phyloP scores from a whole-genome alignment of 2,329 filamentous ascomycete genomes.

The Botrytis aclada region DNA sequence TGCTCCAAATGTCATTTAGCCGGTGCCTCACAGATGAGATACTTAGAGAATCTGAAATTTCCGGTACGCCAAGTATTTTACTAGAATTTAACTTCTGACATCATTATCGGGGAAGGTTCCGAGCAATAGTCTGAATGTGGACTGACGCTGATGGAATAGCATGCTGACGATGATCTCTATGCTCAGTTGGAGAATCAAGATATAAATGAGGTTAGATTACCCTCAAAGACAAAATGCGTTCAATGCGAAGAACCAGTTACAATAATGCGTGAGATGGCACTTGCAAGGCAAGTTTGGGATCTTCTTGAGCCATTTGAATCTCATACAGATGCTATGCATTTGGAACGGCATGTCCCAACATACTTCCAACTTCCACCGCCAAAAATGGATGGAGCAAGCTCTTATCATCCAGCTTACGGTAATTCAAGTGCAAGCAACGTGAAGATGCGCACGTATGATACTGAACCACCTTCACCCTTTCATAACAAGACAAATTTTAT shows the following conservation, averaged over 20 bases:
- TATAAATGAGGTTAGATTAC: constrained; percentile 27
- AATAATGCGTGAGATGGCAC: constrained; percentile 40
- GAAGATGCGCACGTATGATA: constrained; percentile 19
- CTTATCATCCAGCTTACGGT: constrained; percentile 25
- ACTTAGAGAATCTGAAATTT: constrained; percentile 32
- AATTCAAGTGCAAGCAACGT: constrained; percentile 16
- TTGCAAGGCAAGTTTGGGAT: constrained; percentile 41
- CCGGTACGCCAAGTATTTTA: constrained; percentile 30
- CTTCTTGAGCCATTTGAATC: constrained; percentile 40
- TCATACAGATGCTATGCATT: constrained; percentile 41
- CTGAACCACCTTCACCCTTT: constrained; percentile 21
- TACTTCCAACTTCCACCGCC: constrained; percentile 39
- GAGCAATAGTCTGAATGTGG: not conserved
- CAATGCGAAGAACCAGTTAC: constrained; percentile 39
- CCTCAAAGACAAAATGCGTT: constrained; percentile 37
- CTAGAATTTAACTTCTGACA: not conserved
- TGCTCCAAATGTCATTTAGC: constrained; percentile 40
- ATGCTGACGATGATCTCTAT: constrained; percentile 21
- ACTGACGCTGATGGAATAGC: constrained; percentile 11
- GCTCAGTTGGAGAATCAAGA: constrained; percentile 27
- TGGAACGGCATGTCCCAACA: constrained; percentile 41
- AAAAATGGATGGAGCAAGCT: constrained; percentile 31
- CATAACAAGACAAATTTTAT: constrained; percentile 22
- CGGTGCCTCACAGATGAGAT: constrained; percentile 40
- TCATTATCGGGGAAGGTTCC: not conserved